These are phyloP conservation scores for Chalaropsis ovoidea DNA, from an alignment of 2,329 filamentous ascomycete genomes.

Conservation along the genomic window DNA sequence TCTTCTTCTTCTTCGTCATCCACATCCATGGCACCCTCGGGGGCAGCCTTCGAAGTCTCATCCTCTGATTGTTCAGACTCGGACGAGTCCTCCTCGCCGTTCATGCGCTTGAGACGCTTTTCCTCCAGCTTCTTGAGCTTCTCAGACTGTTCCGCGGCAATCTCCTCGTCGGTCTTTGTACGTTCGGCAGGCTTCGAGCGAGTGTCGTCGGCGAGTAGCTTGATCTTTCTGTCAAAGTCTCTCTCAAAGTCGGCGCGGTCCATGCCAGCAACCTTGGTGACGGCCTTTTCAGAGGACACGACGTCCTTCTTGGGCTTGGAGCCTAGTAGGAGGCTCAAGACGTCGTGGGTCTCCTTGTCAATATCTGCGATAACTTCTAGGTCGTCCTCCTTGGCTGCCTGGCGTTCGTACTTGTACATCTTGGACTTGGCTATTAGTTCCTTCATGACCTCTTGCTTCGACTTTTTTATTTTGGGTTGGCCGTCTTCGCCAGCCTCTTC, in stretches of 20 bases:
- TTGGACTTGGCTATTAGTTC: conserved; percentile 98
- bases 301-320: conserved; percentile 27
- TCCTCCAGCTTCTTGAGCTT: conserved; percentile 72
- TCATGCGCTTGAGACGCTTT: conserved; percentile 75
- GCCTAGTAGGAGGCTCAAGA: conserved; percentile 59
- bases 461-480: conserved; percentile 76
- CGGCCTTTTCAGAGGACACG: conserved; percentile 16
- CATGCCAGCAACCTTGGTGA: conserved; percentile 40
- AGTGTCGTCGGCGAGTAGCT: conserved; percentile 72
- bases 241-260: conserved; percentile 64
- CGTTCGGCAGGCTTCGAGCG: conserved; percentile 76
- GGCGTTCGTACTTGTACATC: conserved; percentile 84
- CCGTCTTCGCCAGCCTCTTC: conserved; percentile 43
- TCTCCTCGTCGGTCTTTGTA: conserved; percentile 86
- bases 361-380: conserved; percentile 76
- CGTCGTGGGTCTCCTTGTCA: conserved; percentile 68
- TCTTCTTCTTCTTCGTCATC: conserved; percentile 38
- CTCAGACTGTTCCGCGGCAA: conserved; percentile 63
- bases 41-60: conserved; percentile 18
- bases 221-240: conserved; percentile 77
- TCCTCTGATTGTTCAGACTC: conserved; percentile 40
- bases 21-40: neutral
- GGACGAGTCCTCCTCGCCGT: conserved; percentile 61
- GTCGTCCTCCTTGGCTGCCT: conserved; percentile 85
- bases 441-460: conserved; percentile 94